These are phyloP conservation scores for Trifolium subterraneum DNA, from an alignment of 306 rosid genomes.

Conservation along the genomic window DNA sequence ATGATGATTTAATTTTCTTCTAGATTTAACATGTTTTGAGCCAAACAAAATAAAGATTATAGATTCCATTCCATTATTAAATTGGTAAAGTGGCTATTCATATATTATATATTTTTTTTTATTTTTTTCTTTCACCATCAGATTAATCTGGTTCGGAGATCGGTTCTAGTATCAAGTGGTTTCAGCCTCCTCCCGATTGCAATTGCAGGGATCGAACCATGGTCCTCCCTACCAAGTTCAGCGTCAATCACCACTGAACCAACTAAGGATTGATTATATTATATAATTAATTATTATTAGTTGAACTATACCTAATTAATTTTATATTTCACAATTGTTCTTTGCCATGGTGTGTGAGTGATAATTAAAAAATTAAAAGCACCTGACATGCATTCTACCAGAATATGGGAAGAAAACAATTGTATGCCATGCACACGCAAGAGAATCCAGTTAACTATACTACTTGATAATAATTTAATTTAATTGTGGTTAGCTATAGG, in stretches of 20 bases:
- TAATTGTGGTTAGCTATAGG: not conserved
- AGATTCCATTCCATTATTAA: slow-evolving; percentile 40
- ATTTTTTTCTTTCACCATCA: no score
- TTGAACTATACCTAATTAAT: slow-evolving; percentile 32
- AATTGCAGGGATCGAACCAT: no score
- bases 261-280: no score
- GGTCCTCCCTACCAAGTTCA: no score
- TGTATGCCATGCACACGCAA: slow-evolving; percentile 53
- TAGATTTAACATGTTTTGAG: slow-evolving; percentile 27
- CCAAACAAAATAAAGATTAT: slow-evolving; percentile 39
- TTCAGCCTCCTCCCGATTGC: no score
- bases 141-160: no score
- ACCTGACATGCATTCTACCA: slow-evolving; percentile 46
- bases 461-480: slow-evolving; percentile 35
- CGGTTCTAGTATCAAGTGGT: no score
- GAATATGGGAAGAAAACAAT: slow-evolving; percentile 59
- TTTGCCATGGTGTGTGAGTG: slow-evolving; percentile 28
- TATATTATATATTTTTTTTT: slow-evolving; percentile 26
- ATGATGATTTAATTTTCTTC: not conserved
- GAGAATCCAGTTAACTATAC: slow-evolving; percentile 46
- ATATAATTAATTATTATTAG: slow-evolving; percentile 36
- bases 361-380: slow-evolving; percentile 25
- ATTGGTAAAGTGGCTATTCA: slow-evolving; percentile 4
- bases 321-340: slow-evolving; percentile 34
- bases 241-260: no score